Conservation (phyloP, 2,329 filamentous ascomycete species). For the Ceratocystis variospora region DNA sequence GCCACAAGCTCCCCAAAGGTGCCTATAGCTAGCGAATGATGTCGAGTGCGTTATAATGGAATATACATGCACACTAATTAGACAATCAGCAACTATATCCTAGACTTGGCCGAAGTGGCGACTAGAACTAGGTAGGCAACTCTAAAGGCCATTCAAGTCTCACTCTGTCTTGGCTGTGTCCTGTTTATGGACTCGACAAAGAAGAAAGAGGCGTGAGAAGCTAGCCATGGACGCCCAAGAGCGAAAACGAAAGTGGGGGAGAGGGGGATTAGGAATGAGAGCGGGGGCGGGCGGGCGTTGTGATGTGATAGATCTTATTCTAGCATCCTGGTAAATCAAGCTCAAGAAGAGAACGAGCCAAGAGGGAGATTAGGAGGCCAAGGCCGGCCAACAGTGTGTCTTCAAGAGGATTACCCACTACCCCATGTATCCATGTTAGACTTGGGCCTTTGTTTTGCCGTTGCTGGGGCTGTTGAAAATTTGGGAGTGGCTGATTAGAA, state of each 20-base stretch:
- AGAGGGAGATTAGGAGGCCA: conserved; percentile 1
- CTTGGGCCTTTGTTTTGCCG: not conserved
- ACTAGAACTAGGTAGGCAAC: not conserved
- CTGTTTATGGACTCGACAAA: not conserved
- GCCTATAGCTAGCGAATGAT: too few relatives aligned
- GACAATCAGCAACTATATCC: too few relatives aligned
- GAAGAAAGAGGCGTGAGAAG: not conserved
- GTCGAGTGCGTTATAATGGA: too few relatives aligned
- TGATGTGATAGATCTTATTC: conserved; percentile 1
- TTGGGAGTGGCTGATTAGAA: not conserved
- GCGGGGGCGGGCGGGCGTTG: not conserved
- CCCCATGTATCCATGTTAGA: not conserved
- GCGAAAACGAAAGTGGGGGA: not conserved
- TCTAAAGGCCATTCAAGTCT: not conserved
- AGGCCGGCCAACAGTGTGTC: not conserved
- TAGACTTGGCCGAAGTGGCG: too few relatives aligned
- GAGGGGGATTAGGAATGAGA: not conserved
- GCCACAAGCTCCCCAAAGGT: too few relatives aligned
- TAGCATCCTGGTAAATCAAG: not conserved
- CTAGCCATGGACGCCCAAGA: not conserved
- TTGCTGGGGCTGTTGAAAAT: too few relatives aligned
- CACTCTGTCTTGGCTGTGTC: not conserved
- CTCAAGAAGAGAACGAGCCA: conserved; percentile 1
- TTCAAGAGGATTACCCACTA: too few relatives aligned
- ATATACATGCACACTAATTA: too few relatives aligned